phyloP scores from a whole-genome alignment of 805 yeast species.

The Candida boidinii region DNA sequence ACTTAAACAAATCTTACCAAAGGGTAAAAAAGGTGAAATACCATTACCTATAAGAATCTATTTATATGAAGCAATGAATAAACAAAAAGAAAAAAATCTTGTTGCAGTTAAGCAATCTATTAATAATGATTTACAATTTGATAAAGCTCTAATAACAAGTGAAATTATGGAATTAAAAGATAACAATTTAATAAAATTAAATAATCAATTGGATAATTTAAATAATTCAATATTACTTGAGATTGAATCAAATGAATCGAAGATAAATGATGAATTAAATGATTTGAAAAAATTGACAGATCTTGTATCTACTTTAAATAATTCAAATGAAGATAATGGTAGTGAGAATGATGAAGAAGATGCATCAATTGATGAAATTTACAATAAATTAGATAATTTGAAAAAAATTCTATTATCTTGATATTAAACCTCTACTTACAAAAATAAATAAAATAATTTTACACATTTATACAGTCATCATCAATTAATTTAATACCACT shows the following conservation, averaged over 20 bases:
- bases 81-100: slow-evolving; percentile 7
- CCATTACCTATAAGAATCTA: not conserved
- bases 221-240: slow-evolving; percentile 21
- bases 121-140: too few relatives aligned
- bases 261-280: slow-evolving; percentile 8
- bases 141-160: too few relatives aligned
- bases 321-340: too few relatives aligned
- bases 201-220: slow-evolving; percentile 18
- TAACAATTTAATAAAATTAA: slow-evolving; percentile 5
- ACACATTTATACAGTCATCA: slow-evolving; percentile 18
- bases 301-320: too few relatives aligned
- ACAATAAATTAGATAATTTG: slow-evolving; percentile 10
- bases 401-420: slow-evolving; percentile 8
- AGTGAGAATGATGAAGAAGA: too few relatives aligned
- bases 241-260: slow-evolving; percentile 9
- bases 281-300: slow-evolving; percentile 6
- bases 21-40: not conserved
- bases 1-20: not conserved
- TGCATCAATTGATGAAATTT: slow-evolving; percentile 11
- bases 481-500: slow-evolving; percentile 2
- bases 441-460: too few relatives aligned
- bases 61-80: slow-evolving; percentile 10
- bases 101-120: not conserved
- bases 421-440: too few relatives aligned
- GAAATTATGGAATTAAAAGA: too few relatives aligned